Evolutionary conservation across 2,329 filamentous ascomycete species (phyloP).

Genomic region (Ophiostoma piceae): DNA sequence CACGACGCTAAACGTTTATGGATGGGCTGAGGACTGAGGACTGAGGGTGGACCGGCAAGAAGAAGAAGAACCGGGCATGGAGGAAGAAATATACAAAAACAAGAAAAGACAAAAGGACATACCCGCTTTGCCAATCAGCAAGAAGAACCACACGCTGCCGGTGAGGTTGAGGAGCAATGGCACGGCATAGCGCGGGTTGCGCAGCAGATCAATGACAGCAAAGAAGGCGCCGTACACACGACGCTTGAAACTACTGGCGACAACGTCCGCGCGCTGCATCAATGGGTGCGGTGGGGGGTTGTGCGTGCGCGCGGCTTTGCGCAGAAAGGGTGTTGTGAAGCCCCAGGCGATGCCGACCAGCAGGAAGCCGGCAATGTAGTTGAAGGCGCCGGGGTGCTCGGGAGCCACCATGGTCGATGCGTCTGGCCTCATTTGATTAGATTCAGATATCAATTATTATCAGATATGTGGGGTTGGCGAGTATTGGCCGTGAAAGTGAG

Average conservation of each 20-base stretch:
- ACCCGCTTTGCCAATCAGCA: slow-evolving; percentile 90
- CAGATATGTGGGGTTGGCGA: background rate
- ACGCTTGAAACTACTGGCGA: slow-evolving; percentile 55
- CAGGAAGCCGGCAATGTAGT: slow-evolving; percentile 83
- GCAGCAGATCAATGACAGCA: slow-evolving; percentile 69
- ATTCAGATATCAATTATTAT: too few relatives aligned
- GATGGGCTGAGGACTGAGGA: background rate
- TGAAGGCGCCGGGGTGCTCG: slow-evolving; percentile 48
- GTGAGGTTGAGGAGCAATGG: slow-evolving; percentile 84
- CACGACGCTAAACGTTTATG: slow-evolving; percentile 1
- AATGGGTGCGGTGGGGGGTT: slow-evolving; percentile 55
- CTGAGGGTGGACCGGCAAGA: background rate
- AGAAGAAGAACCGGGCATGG: background rate
- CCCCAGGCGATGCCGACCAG: slow-evolving; percentile 91
- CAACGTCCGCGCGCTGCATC: slow-evolving; percentile 47
- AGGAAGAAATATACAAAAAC: background rate
- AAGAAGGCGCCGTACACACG: slow-evolving; percentile 64
- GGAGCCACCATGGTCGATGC: slow-evolving; percentile 6
- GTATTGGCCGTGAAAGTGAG: background rate
- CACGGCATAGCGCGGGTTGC: slow-evolving; percentile 76
- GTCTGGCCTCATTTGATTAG: background rate
- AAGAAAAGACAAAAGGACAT: slow-evolving; percentile 35
- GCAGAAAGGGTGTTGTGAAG: slow-evolving; percentile 87
- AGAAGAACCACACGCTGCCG: slow-evolving; percentile 93
- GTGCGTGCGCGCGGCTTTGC: slow-evolving; percentile 73